A percentile compares a stretch with the other conserved stretches of the same genome.
Evolutionary conservation across 2,329 filamentous ascomycete genomes (phyloP).

Genomic region (Colletotrichum tanaceti): DNA sequence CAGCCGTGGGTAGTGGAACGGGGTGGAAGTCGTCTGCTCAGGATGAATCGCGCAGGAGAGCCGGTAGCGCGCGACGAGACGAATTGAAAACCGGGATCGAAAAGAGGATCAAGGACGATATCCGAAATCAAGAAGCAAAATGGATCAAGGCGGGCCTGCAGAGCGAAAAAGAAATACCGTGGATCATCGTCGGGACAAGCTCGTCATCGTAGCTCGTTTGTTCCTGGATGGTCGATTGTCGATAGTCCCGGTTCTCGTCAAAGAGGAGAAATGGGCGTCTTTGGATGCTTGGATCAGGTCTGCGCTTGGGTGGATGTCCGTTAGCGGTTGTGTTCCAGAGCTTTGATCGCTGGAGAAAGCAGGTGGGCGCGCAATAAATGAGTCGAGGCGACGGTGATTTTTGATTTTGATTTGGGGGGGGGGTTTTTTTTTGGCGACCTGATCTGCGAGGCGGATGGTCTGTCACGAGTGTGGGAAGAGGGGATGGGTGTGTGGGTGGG

Average conservation of each 20-base stretch:
- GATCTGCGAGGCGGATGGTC: conserved; percentile 28
- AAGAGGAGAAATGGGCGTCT: conserved; percentile 18
- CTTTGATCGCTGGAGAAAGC: conserved; percentile 9
- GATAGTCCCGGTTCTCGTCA: conserved; percentile 25
- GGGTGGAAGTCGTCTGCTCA: conserved; percentile 37
- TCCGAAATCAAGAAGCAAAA: conserved; percentile 65
- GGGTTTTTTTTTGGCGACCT: conserved; percentile 24
- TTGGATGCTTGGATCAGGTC: conserved; percentile 23
- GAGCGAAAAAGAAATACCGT: conserved; percentile 60
- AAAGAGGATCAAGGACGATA: conserved; percentile 45
- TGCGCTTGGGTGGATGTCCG: conserved; percentile 30
- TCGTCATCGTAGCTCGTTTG: conserved; percentile 49
- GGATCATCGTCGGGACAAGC: conserved; percentile 66
- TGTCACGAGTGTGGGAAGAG: conserved; percentile 26
- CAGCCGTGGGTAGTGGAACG: conserved; percentile 34
- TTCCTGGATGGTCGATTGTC: conserved; percentile 35
- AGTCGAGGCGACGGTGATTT: conserved; percentile 21
- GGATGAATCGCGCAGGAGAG: conserved; percentile 28
- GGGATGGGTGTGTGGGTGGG: conserved; percentile 25
- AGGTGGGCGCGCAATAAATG: conserved; percentile 29
- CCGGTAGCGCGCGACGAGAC: conserved; percentile 39
- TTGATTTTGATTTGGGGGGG: background rate
- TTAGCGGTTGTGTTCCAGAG: conserved; percentile 26
- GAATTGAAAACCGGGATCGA: conserved; percentile 36
- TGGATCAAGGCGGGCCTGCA: conserved; percentile 64